Base-by-base conservation (phyloP, 768 basidiomycete genomes). In the Lactarius tabidus region DNA sequence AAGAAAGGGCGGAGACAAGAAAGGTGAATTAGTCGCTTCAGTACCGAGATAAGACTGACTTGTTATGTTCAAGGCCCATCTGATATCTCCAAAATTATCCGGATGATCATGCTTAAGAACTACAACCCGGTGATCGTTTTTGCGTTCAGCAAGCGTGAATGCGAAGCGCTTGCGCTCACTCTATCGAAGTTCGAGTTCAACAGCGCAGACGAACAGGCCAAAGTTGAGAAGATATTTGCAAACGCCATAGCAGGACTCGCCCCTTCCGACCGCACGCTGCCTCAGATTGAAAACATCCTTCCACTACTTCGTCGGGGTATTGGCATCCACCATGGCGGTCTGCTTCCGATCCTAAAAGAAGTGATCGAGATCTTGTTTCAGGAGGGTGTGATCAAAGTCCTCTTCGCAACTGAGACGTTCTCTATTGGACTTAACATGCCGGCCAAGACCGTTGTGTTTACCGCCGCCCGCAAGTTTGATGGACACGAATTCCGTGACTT, bases 371-470 rank as follows among this genome's bases (percentile, higher is more conserved):
- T 99, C 63, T 83, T 99, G 51, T 99, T 99, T 80, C 95, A 98
- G 74, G 95, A 98, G 72, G 95, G 96, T 12, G 81, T 98, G 53
- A 94, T 98, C 79, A 99, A 99, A 75, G 95, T 94, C 36, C 84
- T 99, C 45, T 99, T 98, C 72, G 97, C 97, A 8, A 99, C 97
- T 0, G 97, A 99, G 77, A 99, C 97, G 0, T 98, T 98, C 77
- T 96, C 95, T 18, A 97, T 97, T 64, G 94, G 93, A 41, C 81
- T 99, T 52, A 99, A 99, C 77, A 99, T 99, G 97, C 97, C 97
- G 14, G 97, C 97, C 20, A 98, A 98, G 80, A 98, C 97, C 3
- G 97, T 99, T 56, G 96, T 99, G 28, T 99, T 99, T 80, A 97
- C 94, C 0, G 84, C 89, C 0, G 89, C 94, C 3, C 87, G 94